Evolutionary conservation across 2,329 filamentous ascomycete species (phyloP).

Genomic region (Graphilbum sp.): DNA sequence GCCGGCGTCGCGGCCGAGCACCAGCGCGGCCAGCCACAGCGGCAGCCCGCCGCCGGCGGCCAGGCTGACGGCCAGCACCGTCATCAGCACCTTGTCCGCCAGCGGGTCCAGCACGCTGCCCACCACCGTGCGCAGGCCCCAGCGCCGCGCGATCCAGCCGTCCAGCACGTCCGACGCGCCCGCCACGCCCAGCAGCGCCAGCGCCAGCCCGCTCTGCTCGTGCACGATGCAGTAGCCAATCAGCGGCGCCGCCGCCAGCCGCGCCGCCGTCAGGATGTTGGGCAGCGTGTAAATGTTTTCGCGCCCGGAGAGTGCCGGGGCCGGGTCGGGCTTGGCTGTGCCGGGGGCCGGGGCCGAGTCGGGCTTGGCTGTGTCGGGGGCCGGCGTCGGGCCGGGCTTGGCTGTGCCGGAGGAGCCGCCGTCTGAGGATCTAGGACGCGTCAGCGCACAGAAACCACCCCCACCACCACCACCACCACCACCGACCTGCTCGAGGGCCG

Average conservation of each 20-base stretch:
- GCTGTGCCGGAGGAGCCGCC: too few species aligned
- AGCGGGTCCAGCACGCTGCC: conserved; percentile 91
- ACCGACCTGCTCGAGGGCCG: too few species aligned
- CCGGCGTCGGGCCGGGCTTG: too few species aligned
- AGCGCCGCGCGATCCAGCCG: conserved; percentile 80
- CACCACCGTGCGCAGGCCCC: conserved; percentile 81
- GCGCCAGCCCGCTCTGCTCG: conserved; percentile 60
- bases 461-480: too few species aligned
- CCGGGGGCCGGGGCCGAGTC: too few species aligned
- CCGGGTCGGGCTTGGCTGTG: neutral
- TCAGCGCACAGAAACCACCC: too few species aligned
- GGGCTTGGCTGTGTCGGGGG: too few species aligned
- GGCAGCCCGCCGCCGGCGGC: conserved; percentile 72
- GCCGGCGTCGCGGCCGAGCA: conserved; percentile 74
- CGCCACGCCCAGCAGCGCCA: conserved; percentile 82
- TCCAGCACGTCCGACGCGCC: conserved; percentile 85
- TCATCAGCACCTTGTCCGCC: conserved; percentile 96
- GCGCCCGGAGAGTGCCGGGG: conserved; percentile 20
- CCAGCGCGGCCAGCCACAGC: conserved; percentile 76
- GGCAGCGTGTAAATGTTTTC: conserved; percentile 98
- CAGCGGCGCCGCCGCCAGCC: conserved; percentile 65
- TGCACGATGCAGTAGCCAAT: conserved; percentile 82
- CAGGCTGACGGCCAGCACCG: conserved; percentile 70
- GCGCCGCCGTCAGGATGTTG: conserved; percentile 78
- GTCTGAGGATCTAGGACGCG: too few species aligned